A percentile compares a stretch with the other conserved stretches of the same genome.
phyloP scores from a whole-genome alignment of 2,329 filamentous ascomycete species.

The Pyricularia sp. region DNA sequence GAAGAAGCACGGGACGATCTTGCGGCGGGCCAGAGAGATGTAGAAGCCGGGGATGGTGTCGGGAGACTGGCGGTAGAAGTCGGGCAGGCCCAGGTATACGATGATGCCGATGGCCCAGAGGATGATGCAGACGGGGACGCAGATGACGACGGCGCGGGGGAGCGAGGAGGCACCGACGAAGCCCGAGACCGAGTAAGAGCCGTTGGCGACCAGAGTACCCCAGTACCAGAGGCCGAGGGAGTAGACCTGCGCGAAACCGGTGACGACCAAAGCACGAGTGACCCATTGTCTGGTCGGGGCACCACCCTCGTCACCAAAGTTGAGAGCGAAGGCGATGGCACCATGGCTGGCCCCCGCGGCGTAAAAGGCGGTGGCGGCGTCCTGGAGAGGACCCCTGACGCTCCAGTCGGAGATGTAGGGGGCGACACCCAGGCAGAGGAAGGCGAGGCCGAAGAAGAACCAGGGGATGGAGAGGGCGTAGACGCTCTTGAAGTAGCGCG shows the following conservation, averaged over 20 bases:
- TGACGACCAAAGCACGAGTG: constrained; percentile 52
- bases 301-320: constrained; percentile 24
- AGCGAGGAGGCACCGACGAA: neutral
- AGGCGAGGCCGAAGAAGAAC: constrained; percentile 48
- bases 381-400: neutral
- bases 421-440: constrained; percentile 48
- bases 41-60: constrained; percentile 55
- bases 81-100: constrained; percentile 24
- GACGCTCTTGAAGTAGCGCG: constrained; percentile 42
- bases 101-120: constrained; percentile 17
- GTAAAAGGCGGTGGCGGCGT: neutral
- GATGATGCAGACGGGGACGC: neutral
- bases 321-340: neutral
- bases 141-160: neutral
- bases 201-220: constrained; percentile 37
- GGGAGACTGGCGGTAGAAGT: constrained; percentile 32
- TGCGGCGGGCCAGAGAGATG: constrained; percentile 44
- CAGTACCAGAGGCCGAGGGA: constrained; percentile 54
- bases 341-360: neutral
- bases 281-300: constrained; percentile 51
- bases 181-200: neutral
- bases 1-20: constrained; percentile 56
- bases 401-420: constrained; percentile 25
- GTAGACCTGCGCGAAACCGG: constrained; percentile 55
- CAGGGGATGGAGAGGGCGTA: constrained; percentile 48